Percentiles rank a stretch among this genome's conserved stretches.
Conservation (phyloP, 116 monocot genomes). For the Papilionanthe hybrid region DNA sequence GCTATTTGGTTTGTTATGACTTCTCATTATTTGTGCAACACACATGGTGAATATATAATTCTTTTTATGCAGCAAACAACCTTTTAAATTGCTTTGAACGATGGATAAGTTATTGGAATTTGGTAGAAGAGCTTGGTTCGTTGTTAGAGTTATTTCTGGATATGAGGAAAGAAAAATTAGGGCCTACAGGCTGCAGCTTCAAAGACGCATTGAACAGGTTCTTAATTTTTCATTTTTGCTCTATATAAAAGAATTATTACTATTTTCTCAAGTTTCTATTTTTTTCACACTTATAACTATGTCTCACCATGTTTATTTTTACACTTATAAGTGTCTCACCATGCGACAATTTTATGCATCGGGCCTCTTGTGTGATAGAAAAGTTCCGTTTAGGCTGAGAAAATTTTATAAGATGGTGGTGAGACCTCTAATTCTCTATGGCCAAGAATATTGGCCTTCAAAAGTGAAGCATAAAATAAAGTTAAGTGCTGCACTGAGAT, state of each 20-base stretch:
- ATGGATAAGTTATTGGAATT: conserved; percentile 79
- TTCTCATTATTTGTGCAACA: background rate
- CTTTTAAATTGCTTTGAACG: conserved; percentile 1
- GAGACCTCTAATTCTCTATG: no score
- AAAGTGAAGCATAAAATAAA: no score
- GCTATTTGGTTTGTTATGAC: background rate
- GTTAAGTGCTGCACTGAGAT: no score
- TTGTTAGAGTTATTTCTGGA: conserved; percentile 68
- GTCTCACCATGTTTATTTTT: background rate
- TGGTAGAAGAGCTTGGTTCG: conserved; percentile 85
- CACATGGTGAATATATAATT: background rate
- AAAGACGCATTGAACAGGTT: conserved; percentile 64
- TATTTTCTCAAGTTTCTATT: background rate
- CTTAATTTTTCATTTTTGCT: background rate
- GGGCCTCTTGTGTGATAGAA: no score
- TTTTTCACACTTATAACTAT: no score
- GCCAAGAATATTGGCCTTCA: no score
- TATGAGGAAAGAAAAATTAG: conserved; percentile 87
- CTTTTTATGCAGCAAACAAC: background rate
- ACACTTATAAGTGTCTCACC: background rate
- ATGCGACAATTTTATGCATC: background rate
- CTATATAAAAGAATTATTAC: background rate
- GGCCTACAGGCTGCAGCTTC: conserved; percentile 69
- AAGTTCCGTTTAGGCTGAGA: no score
- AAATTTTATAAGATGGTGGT: no score